phyloP scores from a whole-genome alignment of 805 yeast species.

The Ogataea pignaliae region DNA sequence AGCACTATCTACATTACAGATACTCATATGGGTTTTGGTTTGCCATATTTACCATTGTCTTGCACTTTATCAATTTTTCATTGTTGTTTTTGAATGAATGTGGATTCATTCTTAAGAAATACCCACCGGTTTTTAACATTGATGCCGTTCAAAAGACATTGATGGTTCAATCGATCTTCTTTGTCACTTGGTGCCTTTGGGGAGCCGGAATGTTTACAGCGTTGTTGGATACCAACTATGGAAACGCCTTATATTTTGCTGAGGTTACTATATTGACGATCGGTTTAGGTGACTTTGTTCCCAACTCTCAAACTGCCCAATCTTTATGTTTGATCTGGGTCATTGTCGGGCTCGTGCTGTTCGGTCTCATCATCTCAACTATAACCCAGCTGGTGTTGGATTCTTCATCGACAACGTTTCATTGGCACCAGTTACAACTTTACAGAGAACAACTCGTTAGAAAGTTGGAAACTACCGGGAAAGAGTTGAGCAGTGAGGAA shows the following conservation, averaged over 20 bases:
- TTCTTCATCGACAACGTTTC: slow-evolving; percentile 58
- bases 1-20: slow-evolving; percentile 12
- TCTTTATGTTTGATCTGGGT: slow-evolving; percentile 61
- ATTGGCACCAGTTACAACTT: slow-evolving; percentile 61
- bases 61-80: slow-evolving; percentile 56
- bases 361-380: slow-evolving; percentile 72
- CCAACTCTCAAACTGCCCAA: slow-evolving; percentile 47
- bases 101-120: slow-evolving; percentile 56
- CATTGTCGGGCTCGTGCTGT: slow-evolving; percentile 60
- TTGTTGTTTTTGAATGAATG: slow-evolving; percentile 52
- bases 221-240: slow-evolving; percentile 46
- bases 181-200: slow-evolving; percentile 65
- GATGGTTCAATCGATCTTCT: slow-evolving; percentile 63
- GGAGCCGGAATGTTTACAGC: slow-evolving; percentile 60
- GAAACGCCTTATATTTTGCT: slow-evolving; percentile 69
- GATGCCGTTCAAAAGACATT: slow-evolving; percentile 64
- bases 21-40: slow-evolving; percentile 74
- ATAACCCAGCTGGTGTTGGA: slow-evolving; percentile 60
- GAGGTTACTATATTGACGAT: slow-evolving; percentile 71
- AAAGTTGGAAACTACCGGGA: slow-evolving; percentile 12
- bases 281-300: slow-evolving; percentile 74
- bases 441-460: slow-evolving; percentile 35
- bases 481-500: slow-evolving; percentile 35
- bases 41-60: slow-evolving; percentile 59
- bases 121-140: slow-evolving; percentile 68